These are phyloP conservation scores for Lobosporangium transversale DNA, from an alignment of 192 early-diverging fungal genomes.

Conservation along the genomic window DNA sequence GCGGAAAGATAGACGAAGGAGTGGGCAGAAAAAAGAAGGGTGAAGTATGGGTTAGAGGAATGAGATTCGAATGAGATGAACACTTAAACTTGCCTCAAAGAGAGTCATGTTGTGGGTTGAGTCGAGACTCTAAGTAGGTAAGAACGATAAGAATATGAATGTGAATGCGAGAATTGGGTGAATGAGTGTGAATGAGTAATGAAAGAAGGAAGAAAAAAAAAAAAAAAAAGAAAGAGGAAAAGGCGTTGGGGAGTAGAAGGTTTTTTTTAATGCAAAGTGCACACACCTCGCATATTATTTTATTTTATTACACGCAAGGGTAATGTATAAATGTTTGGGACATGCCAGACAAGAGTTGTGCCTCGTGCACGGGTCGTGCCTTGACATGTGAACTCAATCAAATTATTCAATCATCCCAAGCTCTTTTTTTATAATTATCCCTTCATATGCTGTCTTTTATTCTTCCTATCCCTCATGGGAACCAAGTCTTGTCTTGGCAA, in stretches of 20 bases:
- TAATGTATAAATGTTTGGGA: too few relatives aligned
- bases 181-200: neutral
- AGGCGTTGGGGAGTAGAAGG: neutral
- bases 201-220: neutral
- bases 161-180: neutral
- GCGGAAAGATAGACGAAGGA: neutral
- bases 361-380: slow-evolving; percentile 6
- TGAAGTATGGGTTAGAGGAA: neutral
- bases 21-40: neutral
- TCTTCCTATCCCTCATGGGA: too few relatives aligned
- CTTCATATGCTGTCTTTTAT: too few relatives aligned
- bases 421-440: too few relatives aligned
- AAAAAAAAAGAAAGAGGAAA: neutral
- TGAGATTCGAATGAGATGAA: neutral
- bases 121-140: neutral
- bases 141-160: neutral
- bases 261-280: neutral
- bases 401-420: too few relatives aligned
- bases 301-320: too few relatives aligned
- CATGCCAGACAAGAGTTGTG: too few relatives aligned
- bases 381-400: too few relatives aligned
- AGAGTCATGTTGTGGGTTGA: slow-evolving; percentile 22
- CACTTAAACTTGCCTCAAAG: slow-evolving; percentile 30
- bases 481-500: too few relatives aligned
- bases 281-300: too few relatives aligned